Conservation (phyloP, 2,329 filamentous ascomycete genomes). For the Curvularia spicifera region DNA sequence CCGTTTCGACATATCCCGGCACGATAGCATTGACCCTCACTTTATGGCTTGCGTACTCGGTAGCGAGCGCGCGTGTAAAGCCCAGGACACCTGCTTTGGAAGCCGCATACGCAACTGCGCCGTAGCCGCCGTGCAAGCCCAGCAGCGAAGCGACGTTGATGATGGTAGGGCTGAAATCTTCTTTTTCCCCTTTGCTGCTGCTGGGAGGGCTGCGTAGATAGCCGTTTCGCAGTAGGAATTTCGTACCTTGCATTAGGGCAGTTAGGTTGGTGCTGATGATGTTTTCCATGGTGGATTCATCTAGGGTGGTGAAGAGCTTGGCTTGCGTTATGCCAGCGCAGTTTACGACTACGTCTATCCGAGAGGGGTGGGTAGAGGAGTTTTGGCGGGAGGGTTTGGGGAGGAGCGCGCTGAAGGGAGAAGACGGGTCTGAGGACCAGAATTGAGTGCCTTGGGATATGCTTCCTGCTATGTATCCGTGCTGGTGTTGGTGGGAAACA, state of each 20-base stretch:
- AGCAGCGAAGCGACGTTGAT: constrained; percentile 83
- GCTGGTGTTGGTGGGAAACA: constrained; percentile 9
- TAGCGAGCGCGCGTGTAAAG: constrained; percentile 71
- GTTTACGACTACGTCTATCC: constrained; percentile 70
- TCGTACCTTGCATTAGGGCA: constrained; percentile 68
- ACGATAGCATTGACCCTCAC: constrained; percentile 81
- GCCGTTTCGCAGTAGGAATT: constrained; percentile 53
- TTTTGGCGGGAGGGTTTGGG: constrained; percentile 8
- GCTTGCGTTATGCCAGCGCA: constrained; percentile 76
- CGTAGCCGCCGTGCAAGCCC: constrained; percentile 70
- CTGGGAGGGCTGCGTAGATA: not conserved
- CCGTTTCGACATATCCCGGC: constrained; percentile 81
- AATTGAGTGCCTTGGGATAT: constrained; percentile 29
- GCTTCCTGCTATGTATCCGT: constrained; percentile 38
- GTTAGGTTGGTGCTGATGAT: constrained; percentile 74
- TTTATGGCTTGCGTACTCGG: constrained; percentile 64
- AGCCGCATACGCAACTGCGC: constrained; percentile 76
- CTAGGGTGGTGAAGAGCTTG: constrained; percentile 65
- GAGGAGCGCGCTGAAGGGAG: constrained; percentile 9
- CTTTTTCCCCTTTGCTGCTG: constrained; percentile 21
- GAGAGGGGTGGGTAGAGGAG: constrained; percentile 7
- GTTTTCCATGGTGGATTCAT: constrained; percentile 58
- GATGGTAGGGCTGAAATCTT: constrained; percentile 58
- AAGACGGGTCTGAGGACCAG: constrained; percentile 25
- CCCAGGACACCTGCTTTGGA: constrained; percentile 80